Percentiles rank a stretch among this genome's conserved stretches.
Conservation (phyloP, 495 filamentous ascomycete species). For the Podospora pseudocomata region DNA sequence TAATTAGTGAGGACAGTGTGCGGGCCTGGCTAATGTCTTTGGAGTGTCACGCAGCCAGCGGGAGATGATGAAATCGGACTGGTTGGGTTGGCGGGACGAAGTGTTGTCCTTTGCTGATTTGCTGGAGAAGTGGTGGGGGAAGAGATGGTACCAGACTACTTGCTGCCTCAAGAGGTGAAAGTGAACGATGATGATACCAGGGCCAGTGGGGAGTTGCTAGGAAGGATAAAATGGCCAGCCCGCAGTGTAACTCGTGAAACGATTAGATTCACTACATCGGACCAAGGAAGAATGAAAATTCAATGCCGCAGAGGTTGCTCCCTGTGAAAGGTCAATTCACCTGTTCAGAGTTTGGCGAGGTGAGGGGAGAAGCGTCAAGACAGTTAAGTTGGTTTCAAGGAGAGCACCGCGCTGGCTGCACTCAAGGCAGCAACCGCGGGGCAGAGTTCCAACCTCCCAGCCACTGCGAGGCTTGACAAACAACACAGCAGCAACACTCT, state of each 20-base stretch:
- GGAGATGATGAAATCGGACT: neutral
- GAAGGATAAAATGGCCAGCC: too few species aligned
- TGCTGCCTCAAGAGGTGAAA: too few species aligned
- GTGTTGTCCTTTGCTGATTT: too few species aligned
- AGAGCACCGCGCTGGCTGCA: too few species aligned
- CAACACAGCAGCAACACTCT: neutral
- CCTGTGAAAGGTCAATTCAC: neutral
- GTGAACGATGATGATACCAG: too few species aligned
- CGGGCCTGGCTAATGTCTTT: neutral
- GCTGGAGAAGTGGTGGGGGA: too few species aligned
- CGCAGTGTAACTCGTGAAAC: neutral
- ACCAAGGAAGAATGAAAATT: neutral
- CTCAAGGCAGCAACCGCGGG: slow-evolving; percentile 6
- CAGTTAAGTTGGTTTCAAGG: neutral
- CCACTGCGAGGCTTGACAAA: neutral
- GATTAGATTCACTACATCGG: neutral
- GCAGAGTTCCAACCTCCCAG: neutral
- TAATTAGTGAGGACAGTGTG: neutral
- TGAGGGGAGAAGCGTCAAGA: neutral
- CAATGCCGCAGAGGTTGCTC: neutral
- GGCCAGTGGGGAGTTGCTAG: too few species aligned
- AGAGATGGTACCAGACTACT: too few species aligned
- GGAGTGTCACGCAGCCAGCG: neutral
- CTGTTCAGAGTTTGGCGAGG: neutral
- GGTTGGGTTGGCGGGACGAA: too few species aligned